These are phyloP conservation scores for Senna tora DNA, from an alignment of 306 rosid genomes.

Conservation along the genomic window DNA sequence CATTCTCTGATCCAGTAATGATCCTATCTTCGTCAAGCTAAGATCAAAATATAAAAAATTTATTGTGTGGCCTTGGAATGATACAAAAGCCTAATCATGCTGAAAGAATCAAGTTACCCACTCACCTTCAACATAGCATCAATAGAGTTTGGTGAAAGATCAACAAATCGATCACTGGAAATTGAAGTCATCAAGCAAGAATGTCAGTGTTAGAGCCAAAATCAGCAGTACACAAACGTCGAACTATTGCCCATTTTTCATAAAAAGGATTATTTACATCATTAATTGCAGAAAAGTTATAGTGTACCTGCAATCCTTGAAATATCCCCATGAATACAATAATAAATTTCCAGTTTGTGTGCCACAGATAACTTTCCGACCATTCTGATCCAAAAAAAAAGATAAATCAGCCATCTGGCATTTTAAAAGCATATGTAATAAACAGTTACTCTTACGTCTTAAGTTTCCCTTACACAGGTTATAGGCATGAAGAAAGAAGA, in stretches of 20 bases:
- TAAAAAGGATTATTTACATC: slow-evolving; percentile 6
- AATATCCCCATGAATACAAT: slow-evolving; percentile 89
- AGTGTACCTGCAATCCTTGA: slow-evolving; percentile 87
- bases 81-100: slow-evolving; percentile 22
- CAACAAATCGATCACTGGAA: slow-evolving; percentile 82
- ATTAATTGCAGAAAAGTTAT: slow-evolving; percentile 19
- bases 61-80: slow-evolving; percentile 8
- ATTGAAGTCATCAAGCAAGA: slow-evolving; percentile 36
- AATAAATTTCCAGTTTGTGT: slow-evolving; percentile 76
- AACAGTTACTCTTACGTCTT: background rate
- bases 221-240: slow-evolving; percentile 15
- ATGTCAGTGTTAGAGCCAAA: background rate
- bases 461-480: background rate
- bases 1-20: slow-evolving; percentile 89
- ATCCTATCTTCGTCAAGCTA: slow-evolving; percentile 97
- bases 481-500: background rate
- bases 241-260: background rate
- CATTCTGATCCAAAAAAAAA: slow-evolving; percentile 57
- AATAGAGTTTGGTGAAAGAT: slow-evolving; percentile 73
- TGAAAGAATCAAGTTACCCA: slow-evolving; percentile 26
- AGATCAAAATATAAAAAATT: slow-evolving; percentile 4
- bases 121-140: slow-evolving; percentile 85
- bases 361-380: slow-evolving; percentile 86
- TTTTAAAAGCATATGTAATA: background rate
- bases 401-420: slow-evolving; percentile 3